phyloP scores from a whole-genome alignment of 768 basidiomycete genomes.

The Rhodotorula taiwanensis region DNA sequence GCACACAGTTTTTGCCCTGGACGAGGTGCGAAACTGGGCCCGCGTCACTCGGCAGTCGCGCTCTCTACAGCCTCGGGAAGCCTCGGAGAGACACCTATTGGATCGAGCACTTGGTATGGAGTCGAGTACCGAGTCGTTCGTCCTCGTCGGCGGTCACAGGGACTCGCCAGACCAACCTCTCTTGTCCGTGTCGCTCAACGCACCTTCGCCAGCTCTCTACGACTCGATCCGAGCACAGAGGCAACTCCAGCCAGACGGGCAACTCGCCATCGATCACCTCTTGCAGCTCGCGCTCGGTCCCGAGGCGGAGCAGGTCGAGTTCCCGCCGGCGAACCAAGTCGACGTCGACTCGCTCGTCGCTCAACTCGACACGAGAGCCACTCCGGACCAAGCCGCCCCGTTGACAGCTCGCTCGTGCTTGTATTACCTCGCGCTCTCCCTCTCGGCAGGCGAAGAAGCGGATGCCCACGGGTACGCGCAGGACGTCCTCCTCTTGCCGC shows the following conservation, averaged over 20 bases:
- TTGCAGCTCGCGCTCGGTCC: conserved; percentile 3
- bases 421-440: conserved; percentile 31
- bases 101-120: conserved; percentile 6
- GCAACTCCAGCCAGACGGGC: conserved; percentile 9
- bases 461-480: background rate
- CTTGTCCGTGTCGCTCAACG: background rate
- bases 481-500: conserved; percentile 17
- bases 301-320: background rate
- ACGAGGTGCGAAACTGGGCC: too few species aligned
- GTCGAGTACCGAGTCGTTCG: conserved; percentile 7
- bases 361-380: background rate
- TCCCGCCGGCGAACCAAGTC: background rate
- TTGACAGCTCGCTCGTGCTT: conserved; percentile 25
- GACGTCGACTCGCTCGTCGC: background rate
- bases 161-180: too few species aligned
- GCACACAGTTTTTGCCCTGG: too few species aligned
- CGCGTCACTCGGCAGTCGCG: too few species aligned
- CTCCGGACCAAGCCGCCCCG: background rate
- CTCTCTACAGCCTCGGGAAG: too few species aligned
- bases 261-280: conserved; percentile 26
- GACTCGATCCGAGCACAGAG: background rate
- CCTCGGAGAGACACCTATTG: too few species aligned
- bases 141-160: conserved; percentile 13
- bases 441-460: background rate
- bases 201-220: background rate